These are phyloP conservation scores for Cardamine occulta DNA, from an alignment of 345 rosid species.

Conservation along the genomic window DNA sequence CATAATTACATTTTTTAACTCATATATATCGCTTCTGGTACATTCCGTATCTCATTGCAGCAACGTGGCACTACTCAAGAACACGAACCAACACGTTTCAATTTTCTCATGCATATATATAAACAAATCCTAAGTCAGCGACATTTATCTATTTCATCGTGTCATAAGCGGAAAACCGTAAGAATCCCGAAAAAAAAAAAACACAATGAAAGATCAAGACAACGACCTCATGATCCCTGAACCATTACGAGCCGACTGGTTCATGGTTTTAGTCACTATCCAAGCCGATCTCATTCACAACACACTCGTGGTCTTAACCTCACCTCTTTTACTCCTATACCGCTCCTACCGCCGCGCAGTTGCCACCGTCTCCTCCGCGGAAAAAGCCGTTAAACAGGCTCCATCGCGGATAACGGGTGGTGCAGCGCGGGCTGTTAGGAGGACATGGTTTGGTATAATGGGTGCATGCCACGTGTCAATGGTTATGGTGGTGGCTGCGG, in stretches of 20 bases:
- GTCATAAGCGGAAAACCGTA: conserved; percentile 16
- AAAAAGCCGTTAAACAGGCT: conserved; percentile 43
- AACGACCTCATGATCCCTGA: conserved; percentile 28
- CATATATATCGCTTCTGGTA: conserved; percentile 5
- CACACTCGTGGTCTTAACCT: conserved; percentile 50
- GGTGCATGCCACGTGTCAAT: conserved; percentile 61
- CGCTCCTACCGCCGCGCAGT: conserved; percentile 64
- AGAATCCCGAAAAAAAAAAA: neutral
- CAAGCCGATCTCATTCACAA: conserved; percentile 63
- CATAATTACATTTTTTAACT: neutral
- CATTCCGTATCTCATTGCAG: conserved; percentile 26
- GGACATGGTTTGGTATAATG: conserved; percentile 55
- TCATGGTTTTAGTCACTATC: conserved; percentile 45
- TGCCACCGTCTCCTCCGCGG: conserved; percentile 39
- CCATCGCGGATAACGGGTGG: conserved; percentile 41
- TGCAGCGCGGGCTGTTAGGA: conserved; percentile 38
- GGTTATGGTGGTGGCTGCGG: conserved; percentile 52
- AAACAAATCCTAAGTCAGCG: neutral
- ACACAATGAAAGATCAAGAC: conserved; percentile 32
- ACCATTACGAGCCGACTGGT: conserved; percentile 51
- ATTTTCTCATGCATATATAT: conserved; percentile 29
- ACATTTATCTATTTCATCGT: conserved; percentile 29
- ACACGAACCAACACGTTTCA: conserved; percentile 41
- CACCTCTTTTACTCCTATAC: conserved; percentile 54
- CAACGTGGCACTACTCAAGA: conserved; percentile 42